Conservation (phyloP, 2,329 filamentous ascomycete genomes). For the Trichoderma sp. region DNA sequence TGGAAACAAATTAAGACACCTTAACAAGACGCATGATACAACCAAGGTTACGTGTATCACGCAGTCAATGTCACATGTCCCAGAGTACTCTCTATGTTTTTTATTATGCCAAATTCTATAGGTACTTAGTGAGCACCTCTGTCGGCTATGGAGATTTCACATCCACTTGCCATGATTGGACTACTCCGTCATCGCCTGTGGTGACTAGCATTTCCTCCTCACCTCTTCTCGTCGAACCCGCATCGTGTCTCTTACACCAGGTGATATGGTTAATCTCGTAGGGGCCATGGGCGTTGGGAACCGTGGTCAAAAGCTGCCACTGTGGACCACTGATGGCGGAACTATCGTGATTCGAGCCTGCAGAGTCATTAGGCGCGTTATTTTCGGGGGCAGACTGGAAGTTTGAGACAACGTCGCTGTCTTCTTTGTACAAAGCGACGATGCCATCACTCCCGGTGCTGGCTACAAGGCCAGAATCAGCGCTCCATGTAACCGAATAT, state of each 20-base stretch:
- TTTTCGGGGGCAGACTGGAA: constrained; percentile 21
- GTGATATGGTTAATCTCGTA: constrained; percentile 92
- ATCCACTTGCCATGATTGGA: constrained; percentile 75
- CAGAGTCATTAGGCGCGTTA: constrained; percentile 29
- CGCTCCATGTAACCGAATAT: constrained; percentile 84
- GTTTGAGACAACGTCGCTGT: constrained; percentile 20
- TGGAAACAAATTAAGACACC: too few species aligned
- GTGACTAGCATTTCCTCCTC: constrained; percentile 83
- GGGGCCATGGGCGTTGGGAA: constrained; percentile 78
- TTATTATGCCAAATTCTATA: not conserved
- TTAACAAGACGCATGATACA: too few species aligned
- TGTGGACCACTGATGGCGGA: not conserved
- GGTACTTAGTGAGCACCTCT: not conserved
- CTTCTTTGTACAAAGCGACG: constrained; percentile 75
- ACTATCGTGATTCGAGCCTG: not conserved
- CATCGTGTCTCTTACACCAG: constrained; percentile 80
- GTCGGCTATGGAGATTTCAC: not conserved
- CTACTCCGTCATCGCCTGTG: constrained; percentile 87
- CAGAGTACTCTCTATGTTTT: not conserved
- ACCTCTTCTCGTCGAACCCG: constrained; percentile 51
- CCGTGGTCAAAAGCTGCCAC: constrained; percentile 70
- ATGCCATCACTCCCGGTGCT: constrained; percentile 85
- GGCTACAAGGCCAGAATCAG: constrained; percentile 71
- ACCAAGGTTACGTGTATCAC: not conserved
- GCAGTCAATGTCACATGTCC: not conserved